Percentiles rank a stretch among this genome's conserved stretches.
phyloP scores from a whole-genome alignment of 371 early-diverging fungal species.

The Haplosporangium sp. region DNA sequence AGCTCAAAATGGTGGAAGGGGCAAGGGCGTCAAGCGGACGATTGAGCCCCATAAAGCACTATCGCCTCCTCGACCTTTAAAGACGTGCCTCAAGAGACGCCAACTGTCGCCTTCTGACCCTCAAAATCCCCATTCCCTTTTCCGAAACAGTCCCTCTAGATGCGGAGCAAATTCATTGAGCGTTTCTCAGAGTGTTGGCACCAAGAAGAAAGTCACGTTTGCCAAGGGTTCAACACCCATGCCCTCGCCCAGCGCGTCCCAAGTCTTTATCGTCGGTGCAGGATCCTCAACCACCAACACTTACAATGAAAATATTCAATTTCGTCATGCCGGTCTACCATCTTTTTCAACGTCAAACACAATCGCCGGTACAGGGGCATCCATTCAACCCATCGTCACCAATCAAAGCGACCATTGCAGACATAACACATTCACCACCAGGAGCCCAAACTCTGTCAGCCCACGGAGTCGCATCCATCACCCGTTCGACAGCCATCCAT shows the following conservation, averaged over 20 bases:
- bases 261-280: constrained; percentile 8
- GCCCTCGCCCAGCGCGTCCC: constrained; percentile 28
- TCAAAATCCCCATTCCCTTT: background rate
- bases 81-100: constrained; percentile 31
- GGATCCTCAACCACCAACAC: background rate
- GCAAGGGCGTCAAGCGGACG: background rate
- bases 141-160: no score
- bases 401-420: background rate
- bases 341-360: background rate
- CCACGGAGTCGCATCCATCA: constrained; percentile 17
- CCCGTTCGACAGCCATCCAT: constrained; percentile 40
- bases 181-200: background rate
- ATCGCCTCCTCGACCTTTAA: constrained; percentile 8
- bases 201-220: constrained; percentile 36
- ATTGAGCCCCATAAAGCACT: no score
- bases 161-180: background rate
- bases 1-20: background rate
- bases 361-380: background rate
- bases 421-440: background rate
- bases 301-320: no score
- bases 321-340: background rate
- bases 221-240: constrained; percentile 42
- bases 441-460: constrained; percentile 15
- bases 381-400: background rate
- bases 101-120: background rate